Evolutionary conservation across 257 asterid species (phyloP), one percentile per base, ranked within the genome.

Genomic region (Forsythia viridissima): DNA sequence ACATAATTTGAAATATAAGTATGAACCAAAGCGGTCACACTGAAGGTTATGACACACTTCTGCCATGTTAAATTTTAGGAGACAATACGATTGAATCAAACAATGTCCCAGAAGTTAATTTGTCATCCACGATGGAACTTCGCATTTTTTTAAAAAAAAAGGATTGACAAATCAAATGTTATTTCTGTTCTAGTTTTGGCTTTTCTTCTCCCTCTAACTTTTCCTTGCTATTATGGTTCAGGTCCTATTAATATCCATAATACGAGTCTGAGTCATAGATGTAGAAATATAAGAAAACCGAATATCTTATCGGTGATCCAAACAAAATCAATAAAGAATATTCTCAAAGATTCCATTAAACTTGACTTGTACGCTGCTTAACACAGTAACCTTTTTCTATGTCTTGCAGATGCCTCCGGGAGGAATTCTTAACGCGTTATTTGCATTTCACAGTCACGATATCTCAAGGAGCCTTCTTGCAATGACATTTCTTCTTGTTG

Each of bases 401-500:
- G 63, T 21, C 11, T 63, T 80, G 80, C 91, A 96, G 99, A 96
- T 92, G 99, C 99, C 99, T 15, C 84, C 98, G 0, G 95, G 97
- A 66, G 99, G 99, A 77, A 96, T 96, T 30, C 86, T 96, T 5
- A 92, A 84, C 8, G 99, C 98, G 0, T 8, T 93, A 55, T 96
- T 85, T 48, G 96, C 85, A 43, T 96, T 92, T 67, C 99, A 96
- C 82, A 86, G 86, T 51, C 98, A 89, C 15, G 99, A 93, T 87
- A 90, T 96, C n/a, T 82, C 99, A 3, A 84, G 96, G 48, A 97
- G 97, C 24, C 91, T 96, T 63, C 89, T 96, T 0, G 98, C 96
- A 4, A 71, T 91, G 88, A 87, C 99, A n/a, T 96, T 96, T 76
- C 94, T 96, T 65, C 92, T 93, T 1, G 99, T 96, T 2, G 99